A percentile compares a stretch with the other conserved stretches of the same genome.
These are phyloP conservation scores for Phellopilus nigrolimitatus DNA, from an alignment of 1,284 basidiomycete genomes.

Conservation along the genomic window DNA sequence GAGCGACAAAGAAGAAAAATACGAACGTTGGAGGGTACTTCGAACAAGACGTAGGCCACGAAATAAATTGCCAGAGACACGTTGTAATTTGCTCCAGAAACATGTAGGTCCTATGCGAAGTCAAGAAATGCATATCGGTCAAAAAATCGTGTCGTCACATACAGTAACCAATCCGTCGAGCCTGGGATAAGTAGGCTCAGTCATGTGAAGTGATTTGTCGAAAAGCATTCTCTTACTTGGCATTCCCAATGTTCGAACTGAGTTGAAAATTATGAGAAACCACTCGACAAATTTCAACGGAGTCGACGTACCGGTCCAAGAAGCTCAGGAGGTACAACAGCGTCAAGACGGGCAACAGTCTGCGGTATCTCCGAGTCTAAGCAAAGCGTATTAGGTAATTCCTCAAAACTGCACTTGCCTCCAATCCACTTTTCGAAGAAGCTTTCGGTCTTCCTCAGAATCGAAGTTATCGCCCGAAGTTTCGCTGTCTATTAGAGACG, in stretches of 20 bases:
- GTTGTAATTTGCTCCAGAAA: constrained; percentile 50
- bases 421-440: constrained; percentile 42
- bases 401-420: constrained; percentile 19
- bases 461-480: constrained; percentile 23
- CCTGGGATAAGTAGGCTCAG: too few relatives aligned
- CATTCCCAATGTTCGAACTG: constrained; percentile 66
- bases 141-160: not conserved
- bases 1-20: constrained; percentile 43
- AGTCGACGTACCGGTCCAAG: constrained; percentile 47
- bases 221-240: too few relatives aligned
- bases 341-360: constrained; percentile 51
- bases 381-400: not conserved
- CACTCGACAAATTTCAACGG: constrained; percentile 13
- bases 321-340: constrained; percentile 65
- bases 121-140: not conserved
- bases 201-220: too few relatives aligned
- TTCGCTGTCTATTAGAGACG: constrained; percentile 1
- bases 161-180: constrained; percentile 44
- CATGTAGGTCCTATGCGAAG: constrained; percentile 38
- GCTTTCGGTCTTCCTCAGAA: constrained; percentile 34
- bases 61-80: constrained; percentile 61
- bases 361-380: constrained; percentile 18
- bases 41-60: constrained; percentile 63
- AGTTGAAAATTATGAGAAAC: constrained; percentile 4
- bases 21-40: constrained; percentile 65